phyloP scores from a whole-genome alignment of 139 green algal species.

The Marvania coccoides region DNA sequence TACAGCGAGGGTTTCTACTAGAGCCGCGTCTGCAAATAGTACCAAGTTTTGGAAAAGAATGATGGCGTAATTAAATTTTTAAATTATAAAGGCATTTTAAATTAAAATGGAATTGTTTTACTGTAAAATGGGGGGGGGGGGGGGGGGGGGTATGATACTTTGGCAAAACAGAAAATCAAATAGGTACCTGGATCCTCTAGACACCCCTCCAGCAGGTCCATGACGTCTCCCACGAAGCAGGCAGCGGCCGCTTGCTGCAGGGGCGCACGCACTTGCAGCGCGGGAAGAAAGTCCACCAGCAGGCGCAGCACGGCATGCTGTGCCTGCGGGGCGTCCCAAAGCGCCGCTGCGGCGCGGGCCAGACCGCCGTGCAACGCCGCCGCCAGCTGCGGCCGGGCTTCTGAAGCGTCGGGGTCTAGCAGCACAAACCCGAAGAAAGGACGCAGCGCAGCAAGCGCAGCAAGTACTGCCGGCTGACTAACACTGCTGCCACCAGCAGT shows the following conservation, averaged over 20 bases:
- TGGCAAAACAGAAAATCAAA: too few relatives aligned
- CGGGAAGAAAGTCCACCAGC: not conserved
- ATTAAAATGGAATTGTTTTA: not conserved
- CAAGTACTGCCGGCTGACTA: not conserved
- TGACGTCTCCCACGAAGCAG: not conserved
- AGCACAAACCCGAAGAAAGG: conserved; percentile 8
- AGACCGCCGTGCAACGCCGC: not conserved
- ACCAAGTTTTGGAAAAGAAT: too few relatives aligned
- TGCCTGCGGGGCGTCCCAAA: not conserved
- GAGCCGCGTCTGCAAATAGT: too few relatives aligned
- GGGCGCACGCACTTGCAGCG: not conserved
- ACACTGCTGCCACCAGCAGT: not conserved
- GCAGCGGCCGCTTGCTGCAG: conserved; percentile 1
- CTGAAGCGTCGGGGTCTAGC: not conserved
- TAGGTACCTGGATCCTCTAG: conserved; percentile 7
- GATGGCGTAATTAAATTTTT: too few relatives aligned
- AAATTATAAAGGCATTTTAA: too few relatives aligned
- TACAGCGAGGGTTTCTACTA: too few relatives aligned
- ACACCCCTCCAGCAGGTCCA: conserved; percentile 9
- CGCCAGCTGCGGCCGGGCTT: not conserved
- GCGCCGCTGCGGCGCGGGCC: not conserved
- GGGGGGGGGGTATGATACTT: too few relatives aligned
- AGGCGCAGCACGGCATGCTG: conserved; percentile 10
- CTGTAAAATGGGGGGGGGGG: too few relatives aligned
- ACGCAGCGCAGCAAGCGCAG: not conserved